Base-by-base conservation (phyloP, 305 asterid species). In the Nicotiana rustica region DNA sequence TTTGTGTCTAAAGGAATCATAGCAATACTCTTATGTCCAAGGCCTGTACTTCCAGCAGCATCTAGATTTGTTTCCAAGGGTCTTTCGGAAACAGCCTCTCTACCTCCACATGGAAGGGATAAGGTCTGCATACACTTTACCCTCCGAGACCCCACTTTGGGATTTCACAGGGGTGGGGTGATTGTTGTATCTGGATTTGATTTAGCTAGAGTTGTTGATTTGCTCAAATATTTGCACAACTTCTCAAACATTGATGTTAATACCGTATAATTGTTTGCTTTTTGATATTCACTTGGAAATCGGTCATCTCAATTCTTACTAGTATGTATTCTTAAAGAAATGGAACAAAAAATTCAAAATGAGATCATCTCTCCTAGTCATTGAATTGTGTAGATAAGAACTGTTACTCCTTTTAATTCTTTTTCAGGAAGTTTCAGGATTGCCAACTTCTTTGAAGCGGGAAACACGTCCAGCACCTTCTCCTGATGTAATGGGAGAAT, bases 371-470 rank as follows among this genome's bases (percentile, higher is more conserved):
- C 33, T 44, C 10, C 78, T 71, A 71, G 9, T 52, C 79, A 75
- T 75, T 6, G 64, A 73, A 47, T 7, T 73, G 79, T 7, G 8
- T 73, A 13, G 15, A 25, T 49, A 73, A 21, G 62, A 73, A 73
- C 41, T 47, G 62, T 73, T 44, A 1, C 6, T 70, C 64, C 80
- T 19, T 35, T 18, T 33, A 47, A 79, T 41, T 17, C 33, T 71
- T 68, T 57, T 83, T 57, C 96, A 95, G 98, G 99, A 93, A 88
- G 90, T 92, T 56, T 93, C 98, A 13, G 98, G 97, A 65, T 71
- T 95, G 86, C 98, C 95, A 5, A 92, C 94, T 78, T 83, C 92
- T 67, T 78, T 95, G 87, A 94, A 91, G 92, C 88, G 92, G 83
- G 91, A 93, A 52, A 25, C 93, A 47, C 91, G 87, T 59, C 70